Base-by-base conservation (phyloP, 805 yeast genomes). In the Candida orba region DNA sequence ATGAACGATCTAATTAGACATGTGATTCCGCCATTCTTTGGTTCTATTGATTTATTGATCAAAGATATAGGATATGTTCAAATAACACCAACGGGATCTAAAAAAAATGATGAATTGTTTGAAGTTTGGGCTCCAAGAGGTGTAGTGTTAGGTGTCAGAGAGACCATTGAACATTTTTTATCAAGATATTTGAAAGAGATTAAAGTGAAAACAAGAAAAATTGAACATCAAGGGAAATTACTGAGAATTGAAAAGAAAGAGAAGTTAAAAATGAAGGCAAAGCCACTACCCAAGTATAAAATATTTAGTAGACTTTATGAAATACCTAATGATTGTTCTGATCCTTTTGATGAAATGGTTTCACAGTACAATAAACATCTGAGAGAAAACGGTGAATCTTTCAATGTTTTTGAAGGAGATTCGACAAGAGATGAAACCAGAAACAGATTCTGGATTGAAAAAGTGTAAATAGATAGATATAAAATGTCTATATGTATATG, bases 21-120 rank as follows among this genome's bases (percentile, higher is more conserved):
- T 48, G 66, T 75, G 3, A 67, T 84, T 4, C 91, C 93, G 0
- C 85, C 87, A n/a, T 84, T 84, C 52, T 66, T 62, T 46, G 91
- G 91, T 0, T 57, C 74, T 5, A 63, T 84, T 9, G 95, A 84
- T 52, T 53, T 84, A 24, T 82, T 84, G 3, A 51, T 84, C 9
- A 76, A 75, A 41, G 79, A 78, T 47, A 57, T 79, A n/a, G 93
- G 93, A 0, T 79, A 72, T 51, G 48, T 84, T 3, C 73, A 77
- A 32, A 58, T 84, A 14, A 71, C 69, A 6, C 81, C 89, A 2
- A 79, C 85, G 0, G 84, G 87, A 12, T 54, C 49, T 10, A 66
- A 63, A 40, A 27, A 40, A 6, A 64, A 47, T 27, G 56, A 51
- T 20, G 69, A 67, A 0, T 45, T 70, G 5, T 69, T 67, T 46